Conservation (phyloP, 2,329 filamentous ascomycete species). For the Fusarium mundagurra region DNA sequence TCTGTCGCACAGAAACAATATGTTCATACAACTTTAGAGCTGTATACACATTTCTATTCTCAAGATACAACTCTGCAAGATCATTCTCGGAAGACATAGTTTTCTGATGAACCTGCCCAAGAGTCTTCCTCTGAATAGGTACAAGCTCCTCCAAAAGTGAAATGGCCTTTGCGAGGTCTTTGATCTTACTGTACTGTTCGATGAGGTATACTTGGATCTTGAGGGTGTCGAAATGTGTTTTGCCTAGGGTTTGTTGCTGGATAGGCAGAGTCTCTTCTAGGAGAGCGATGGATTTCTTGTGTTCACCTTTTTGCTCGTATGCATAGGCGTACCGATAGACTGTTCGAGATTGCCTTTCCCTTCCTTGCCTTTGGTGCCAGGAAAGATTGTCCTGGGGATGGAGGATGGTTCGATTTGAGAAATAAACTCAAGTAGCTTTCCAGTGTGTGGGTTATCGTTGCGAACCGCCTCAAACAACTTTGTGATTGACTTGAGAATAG, state of each 20-base stretch:
- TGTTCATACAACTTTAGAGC: background rate
- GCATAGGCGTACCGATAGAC: background rate
- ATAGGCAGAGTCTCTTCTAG: background rate
- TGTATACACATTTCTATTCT: rapidly evolving
- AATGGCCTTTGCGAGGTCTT: rapidly evolving
- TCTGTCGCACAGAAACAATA: background rate
- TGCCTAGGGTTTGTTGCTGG: rapidly evolving
- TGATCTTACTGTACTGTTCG: background rate
- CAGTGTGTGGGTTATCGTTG: rapidly evolving
- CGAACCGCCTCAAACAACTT: background rate
- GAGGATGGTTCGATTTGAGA: background rate
- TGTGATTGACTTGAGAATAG: background rate
- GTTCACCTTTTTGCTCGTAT: no score
- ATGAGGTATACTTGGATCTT: background rate
- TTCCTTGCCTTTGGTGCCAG: rapidly evolving
- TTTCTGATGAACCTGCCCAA: rapidly evolving
- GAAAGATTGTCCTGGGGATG: background rate
- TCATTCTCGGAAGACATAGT: background rate
- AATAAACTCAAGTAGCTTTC: background rate
- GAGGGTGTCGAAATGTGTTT: background rate
- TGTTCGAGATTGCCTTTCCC: background rate
- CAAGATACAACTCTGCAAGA: rapidly evolving
- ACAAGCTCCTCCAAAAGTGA: background rate
- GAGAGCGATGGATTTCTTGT: rapidly evolving
- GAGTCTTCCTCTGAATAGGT: background rate